These are phyloP conservation scores for Acidiella bohemica DNA, from an alignment of 495 filamentous ascomycete species.

Conservation along the genomic window DNA sequence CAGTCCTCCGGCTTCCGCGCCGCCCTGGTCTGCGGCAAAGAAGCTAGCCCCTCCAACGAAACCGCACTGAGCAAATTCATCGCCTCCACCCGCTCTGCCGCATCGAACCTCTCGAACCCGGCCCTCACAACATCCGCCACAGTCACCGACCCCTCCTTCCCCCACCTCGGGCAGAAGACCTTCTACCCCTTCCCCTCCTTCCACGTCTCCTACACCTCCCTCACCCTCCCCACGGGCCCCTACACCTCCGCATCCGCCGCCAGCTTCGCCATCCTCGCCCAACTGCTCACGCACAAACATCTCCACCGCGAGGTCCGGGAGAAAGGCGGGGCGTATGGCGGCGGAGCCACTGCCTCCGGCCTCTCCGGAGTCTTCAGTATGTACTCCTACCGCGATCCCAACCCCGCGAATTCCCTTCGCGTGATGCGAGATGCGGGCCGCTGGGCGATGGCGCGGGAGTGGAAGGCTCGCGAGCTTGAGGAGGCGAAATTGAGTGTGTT, in stretches of 20 bases:
- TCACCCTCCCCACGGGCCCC: conserved; percentile 69
- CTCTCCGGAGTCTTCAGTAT: conserved; percentile 80
- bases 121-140: conserved; percentile 26
- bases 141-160: conserved; percentile 12
- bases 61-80: conserved; percentile 60
- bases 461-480: conserved; percentile 78
- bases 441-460: conserved; percentile 71
- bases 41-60: conserved; percentile 57
- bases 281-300: conserved; percentile 93
- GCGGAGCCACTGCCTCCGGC: conserved; percentile 67
- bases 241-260: conserved; percentile 65
- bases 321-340: conserved; percentile 94
- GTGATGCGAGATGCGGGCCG: conserved; percentile 73
- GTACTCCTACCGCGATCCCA: conserved; percentile 95
- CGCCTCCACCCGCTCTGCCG: conserved; percentile 37
- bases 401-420: conserved; percentile 72
- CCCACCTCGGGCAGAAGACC: conserved; percentile 41
- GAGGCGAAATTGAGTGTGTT: conserved; percentile 94
- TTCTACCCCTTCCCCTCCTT: conserved; percentile 84
- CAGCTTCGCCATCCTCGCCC: conserved; percentile 71
- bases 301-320: conserved; percentile 95
- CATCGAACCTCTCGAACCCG: conserved; percentile 28
- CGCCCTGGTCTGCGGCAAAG: conserved; percentile 73
- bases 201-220: conserved; percentile 85
- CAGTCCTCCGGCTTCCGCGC: conserved; percentile 43